Evolutionary conservation across 2,329 filamentous ascomycete species (phyloP).

Genomic region (Coleophoma cylindrospora): DNA sequence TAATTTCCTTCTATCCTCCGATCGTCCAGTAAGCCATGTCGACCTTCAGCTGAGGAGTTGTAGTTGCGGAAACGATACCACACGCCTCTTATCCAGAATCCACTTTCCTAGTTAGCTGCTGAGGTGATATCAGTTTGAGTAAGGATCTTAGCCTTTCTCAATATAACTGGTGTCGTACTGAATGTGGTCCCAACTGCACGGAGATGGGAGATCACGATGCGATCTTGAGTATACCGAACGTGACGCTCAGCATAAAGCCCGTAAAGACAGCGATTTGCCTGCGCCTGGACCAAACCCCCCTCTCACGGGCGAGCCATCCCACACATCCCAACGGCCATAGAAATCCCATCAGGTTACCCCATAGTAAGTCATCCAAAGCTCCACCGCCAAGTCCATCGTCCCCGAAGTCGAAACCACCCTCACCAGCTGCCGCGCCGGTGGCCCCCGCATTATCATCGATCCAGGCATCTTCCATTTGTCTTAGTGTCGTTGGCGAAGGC

Average conservation of each 20-base stretch:
- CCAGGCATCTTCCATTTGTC: slow-evolving; percentile 83
- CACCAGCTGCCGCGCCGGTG: slow-evolving; percentile 12
- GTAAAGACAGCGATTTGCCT: slow-evolving; percentile 84
- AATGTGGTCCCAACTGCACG: no score
- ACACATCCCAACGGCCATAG: slow-evolving; percentile 88
- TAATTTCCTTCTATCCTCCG: no score
- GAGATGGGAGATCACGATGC: slow-evolving; percentile 14
- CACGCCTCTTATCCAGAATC: no score
- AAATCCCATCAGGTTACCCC: slow-evolving; percentile 87
- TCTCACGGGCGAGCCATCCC: slow-evolving; percentile 80
- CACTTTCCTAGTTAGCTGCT: no score
- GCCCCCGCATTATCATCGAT: slow-evolving; percentile 62
- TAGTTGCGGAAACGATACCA: no score
- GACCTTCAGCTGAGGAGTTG: no score
- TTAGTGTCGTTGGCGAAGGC: slow-evolving; percentile 71
- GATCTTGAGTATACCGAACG: slow-evolving; percentile 61
- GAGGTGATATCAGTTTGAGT: no score
- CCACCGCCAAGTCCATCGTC: slow-evolving; percentile 22
- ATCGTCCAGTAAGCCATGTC: no score
- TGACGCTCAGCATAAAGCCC: slow-evolving; percentile 74
- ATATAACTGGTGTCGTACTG: no score
- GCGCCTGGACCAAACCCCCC: slow-evolving; percentile 79
- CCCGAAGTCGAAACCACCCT: slow-evolving; percentile 2
- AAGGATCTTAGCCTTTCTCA: no score
- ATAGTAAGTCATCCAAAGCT: slow-evolving; percentile 77